Conservation (phyloP, 208 protist species). For the Acanthamoeba triangularis region DNA sequence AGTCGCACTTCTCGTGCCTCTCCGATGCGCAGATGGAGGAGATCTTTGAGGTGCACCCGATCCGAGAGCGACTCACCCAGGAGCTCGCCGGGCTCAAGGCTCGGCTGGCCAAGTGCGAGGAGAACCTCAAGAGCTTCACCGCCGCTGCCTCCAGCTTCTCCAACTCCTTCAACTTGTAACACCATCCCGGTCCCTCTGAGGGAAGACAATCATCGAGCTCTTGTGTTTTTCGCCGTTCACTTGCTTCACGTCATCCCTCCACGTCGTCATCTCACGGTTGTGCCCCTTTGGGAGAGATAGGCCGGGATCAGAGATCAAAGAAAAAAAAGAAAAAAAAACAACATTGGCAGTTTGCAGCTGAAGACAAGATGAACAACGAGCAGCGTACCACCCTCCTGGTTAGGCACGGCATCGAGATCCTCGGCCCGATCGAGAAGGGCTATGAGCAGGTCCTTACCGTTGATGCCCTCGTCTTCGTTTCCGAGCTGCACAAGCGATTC, state of each 20-base stretch:
- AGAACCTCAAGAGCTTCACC: conserved; percentile 82
- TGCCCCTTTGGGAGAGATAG: background rate
- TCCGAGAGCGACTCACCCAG: conserved; percentile 78
- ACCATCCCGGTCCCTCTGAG: background rate
- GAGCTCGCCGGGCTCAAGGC: conserved; percentile 82
- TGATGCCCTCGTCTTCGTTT: background rate
- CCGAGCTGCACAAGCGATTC: background rate
- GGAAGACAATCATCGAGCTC: background rate
- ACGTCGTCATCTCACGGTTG: no score
- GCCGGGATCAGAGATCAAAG: background rate
- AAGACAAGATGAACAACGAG: background rate
- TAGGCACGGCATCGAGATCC: conserved; percentile 17
- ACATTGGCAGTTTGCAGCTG: background rate
- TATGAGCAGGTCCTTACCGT: conserved; percentile 23
- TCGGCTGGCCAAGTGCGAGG: conserved; percentile 79
- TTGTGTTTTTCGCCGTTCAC: background rate
- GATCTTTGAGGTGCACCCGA: conserved; percentile 86
- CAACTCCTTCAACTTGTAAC: conserved; percentile 49
- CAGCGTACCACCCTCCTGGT: conserved; percentile 4
- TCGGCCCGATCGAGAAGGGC: background rate
- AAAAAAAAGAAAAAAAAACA: background rate
- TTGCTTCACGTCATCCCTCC: no score
- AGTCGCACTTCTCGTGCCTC: conserved; percentile 81
- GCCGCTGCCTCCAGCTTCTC: conserved; percentile 75
- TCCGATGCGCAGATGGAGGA: conserved; percentile 82